Evolutionary conservation across 345 rosid genomes (phyloP).

Genomic region (Heritiera fomes): DNA sequence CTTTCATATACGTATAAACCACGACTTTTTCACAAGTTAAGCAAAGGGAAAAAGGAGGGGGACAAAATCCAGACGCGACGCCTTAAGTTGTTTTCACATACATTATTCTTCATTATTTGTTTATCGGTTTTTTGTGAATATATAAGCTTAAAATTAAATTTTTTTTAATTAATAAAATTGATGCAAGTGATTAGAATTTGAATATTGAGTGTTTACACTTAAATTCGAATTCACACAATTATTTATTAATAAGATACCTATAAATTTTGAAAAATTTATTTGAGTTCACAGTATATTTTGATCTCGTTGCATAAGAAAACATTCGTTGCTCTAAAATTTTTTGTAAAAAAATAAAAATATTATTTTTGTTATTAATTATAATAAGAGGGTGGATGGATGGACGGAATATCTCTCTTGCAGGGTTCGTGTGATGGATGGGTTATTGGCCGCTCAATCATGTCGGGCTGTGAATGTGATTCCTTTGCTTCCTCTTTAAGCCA

Average conservation of each 20-base stretch:
- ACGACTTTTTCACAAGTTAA: not conserved
- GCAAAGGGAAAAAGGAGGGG: not conserved
- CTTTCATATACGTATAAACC: not conserved
- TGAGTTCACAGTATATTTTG: too few species aligned
- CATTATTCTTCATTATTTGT: not conserved
- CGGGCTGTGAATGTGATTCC: not conserved
- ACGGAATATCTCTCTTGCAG: not conserved
- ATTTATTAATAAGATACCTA: too few species aligned
- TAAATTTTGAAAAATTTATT: too few species aligned
- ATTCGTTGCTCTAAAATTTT: too few species aligned
- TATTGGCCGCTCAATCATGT: slow-evolving; percentile 13
- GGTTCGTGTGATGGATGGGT: not conserved
- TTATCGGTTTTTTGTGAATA: not conserved
- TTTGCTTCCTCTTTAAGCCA: slow-evolving; percentile 4
- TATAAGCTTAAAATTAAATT: not conserved
- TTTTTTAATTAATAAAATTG: too few species aligned
- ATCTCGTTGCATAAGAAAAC: too few species aligned
- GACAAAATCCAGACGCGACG: not conserved
- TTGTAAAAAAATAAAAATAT: not conserved
- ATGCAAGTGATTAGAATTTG: too few species aligned
- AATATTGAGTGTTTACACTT: too few species aligned
- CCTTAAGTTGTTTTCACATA: not conserved
- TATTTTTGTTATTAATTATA: not conserved
- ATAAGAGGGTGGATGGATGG: not conserved
- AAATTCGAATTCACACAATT: too few species aligned